Conservation (phyloP, 768 basidiomycete species). For the Gautieria morchelliformis region DNA sequence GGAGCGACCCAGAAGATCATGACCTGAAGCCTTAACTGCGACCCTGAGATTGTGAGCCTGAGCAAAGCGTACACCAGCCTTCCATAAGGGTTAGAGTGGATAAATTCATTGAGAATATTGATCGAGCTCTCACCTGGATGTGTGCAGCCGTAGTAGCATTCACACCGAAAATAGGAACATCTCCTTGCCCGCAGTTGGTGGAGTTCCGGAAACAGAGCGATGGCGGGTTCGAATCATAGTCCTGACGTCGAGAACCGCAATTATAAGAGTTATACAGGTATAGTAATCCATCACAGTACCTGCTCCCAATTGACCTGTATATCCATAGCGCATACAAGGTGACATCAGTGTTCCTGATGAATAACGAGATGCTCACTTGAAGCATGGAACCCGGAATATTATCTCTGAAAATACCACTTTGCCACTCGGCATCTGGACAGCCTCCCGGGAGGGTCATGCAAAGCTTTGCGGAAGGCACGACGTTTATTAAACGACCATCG, state of each 20-base stretch:
- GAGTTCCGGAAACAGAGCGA: slow-evolving; percentile 11
- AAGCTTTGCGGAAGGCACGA: slow-evolving; percentile 10
- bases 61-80: slow-evolving; percentile 26
- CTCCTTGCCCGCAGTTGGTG: slow-evolving; percentile 22
- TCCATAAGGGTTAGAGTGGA: background rate
- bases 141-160: slow-evolving; percentile 21
- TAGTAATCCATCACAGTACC: background rate
- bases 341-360: background rate
- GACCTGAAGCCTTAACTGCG: slow-evolving; percentile 26
- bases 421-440: slow-evolving; percentile 8
- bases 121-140: slow-evolving; percentile 17
- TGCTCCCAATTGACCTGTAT: slow-evolving; percentile 11
- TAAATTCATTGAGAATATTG: background rate
- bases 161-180: slow-evolving; percentile 23
- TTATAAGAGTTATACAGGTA: background rate
- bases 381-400: slow-evolving; percentile 8
- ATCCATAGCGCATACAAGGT: background rate
- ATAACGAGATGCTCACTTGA: background rate
- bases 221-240: slow-evolving; percentile 8
- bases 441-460: slow-evolving; percentile 6
- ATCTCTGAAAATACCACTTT: background rate
- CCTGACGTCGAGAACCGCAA: background rate
- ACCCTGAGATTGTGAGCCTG: slow-evolving; percentile 21
- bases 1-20: slow-evolving; percentile 37
- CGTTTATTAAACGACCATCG: slow-evolving; percentile 6